Base-by-base conservation (phyloP, 139 green algal species). In the Picochlorum costavermella region DNA sequence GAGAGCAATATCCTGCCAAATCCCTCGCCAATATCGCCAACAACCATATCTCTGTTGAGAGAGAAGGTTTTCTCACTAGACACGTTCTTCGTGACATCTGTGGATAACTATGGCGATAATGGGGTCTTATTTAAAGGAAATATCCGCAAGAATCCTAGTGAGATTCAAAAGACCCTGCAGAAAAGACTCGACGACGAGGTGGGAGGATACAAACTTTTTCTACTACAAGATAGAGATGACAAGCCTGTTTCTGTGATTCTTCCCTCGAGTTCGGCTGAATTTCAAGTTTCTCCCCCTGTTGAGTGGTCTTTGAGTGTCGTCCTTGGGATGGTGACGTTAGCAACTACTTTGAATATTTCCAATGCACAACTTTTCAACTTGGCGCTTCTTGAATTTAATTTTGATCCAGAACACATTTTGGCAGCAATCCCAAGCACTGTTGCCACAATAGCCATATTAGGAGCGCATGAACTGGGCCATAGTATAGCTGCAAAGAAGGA, bases 111-210 rank as follows among this genome's bases (percentile, higher is more conserved):
- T 50, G 51, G 30, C 5, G 63, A 75, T 36, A 81, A 84, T 63
- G 86, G 86, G 0, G 83, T 89, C 12, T 58, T 96, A 28, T 96
- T 96, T 77, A 88, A 85, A 48, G 88, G 88, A 44, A 95, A 96
- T 56, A 72, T 96, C 17, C 66, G 88, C 0, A 81, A 73, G 2
- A 80, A 92, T 67, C 62, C 79, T 0, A 64, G 51, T 0, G 61
- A 67, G 13, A 58, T 78, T 0, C 86, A 90, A 31, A 11, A 59
- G 3, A 86, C 85, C 73, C 78, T 91, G 43, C 59, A 69, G 17
- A 17, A 50, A 2, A 68, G 80, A 26, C 33, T 68, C 45, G 67
- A 81, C 71, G 64, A 59, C 5, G 31, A 85, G 57, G 71, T 92
- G 44, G 78, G 78, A 13, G 76, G 73, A 16, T 93, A 87, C 62